These are phyloP conservation scores for Penicillium rolfsii DNA, from an alignment of 2,329 filamentous ascomycete genomes.

Conservation along the genomic window DNA sequence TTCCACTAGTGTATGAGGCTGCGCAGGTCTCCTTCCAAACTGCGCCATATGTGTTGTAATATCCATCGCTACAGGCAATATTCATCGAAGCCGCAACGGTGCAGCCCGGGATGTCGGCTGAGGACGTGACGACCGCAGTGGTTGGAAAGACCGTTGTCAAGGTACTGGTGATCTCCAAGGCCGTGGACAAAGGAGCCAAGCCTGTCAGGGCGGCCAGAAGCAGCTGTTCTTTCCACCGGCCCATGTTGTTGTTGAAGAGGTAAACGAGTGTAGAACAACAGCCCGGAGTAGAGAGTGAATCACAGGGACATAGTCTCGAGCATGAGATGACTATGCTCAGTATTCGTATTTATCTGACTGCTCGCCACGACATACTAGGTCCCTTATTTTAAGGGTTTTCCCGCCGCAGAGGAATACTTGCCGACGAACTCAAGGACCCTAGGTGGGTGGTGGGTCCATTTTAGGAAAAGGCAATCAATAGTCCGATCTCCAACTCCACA, in stretches of 20 bases:
- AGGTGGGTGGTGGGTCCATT: background rate
- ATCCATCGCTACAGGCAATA: slow-evolving; percentile 2
- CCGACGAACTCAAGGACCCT: background rate
- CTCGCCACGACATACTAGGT: background rate
- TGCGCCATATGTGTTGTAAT: background rate
- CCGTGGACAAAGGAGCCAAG: background rate
- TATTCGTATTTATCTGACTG: background rate
- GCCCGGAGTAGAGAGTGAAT: background rate
- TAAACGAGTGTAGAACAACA: background rate
- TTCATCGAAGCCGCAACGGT: background rate
- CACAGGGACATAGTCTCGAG: background rate
- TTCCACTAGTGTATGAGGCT: background rate
- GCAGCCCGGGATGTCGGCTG: background rate
- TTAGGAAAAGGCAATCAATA: background rate
- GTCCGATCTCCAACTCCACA: background rate
- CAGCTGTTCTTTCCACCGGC: background rate
- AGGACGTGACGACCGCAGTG: background rate
- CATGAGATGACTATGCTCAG: too few relatives aligned
- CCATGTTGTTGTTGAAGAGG: background rate
- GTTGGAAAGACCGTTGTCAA: background rate
- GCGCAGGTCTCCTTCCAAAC: slow-evolving; percentile 1
- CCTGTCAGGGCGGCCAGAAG: background rate
- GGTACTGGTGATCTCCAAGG: background rate
- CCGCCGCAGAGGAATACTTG: background rate
- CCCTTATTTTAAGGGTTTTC: background rate